These are phyloP conservation scores for Arabidopsis lyrata DNA, from an alignment of 441 rosid species.

Conservation along the genomic window DNA sequence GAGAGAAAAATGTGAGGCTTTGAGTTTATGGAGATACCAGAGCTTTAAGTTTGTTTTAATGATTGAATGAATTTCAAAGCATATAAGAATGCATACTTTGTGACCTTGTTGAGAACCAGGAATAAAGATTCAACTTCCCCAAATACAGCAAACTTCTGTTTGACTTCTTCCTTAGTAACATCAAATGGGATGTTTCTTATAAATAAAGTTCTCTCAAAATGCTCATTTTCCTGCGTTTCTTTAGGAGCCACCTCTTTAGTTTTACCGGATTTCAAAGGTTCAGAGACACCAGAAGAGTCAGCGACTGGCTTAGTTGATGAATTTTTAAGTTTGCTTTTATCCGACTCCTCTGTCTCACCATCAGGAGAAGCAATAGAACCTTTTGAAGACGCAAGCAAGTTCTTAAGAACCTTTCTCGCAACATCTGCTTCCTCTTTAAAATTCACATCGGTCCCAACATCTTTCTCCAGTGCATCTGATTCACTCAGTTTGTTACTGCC, in stretches of 20 bases:
- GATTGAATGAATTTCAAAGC: slow-evolving; percentile 21
- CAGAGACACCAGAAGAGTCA: slow-evolving; percentile 47
- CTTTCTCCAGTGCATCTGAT: slow-evolving; percentile 46
- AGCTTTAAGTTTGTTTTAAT: neutral
- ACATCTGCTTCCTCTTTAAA: slow-evolving; percentile 81
- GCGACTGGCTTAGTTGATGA: slow-evolving; percentile 42
- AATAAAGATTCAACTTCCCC: slow-evolving; percentile 78
- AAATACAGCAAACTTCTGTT: slow-evolving; percentile 72
- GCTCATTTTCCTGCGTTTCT: slow-evolving; percentile 58
- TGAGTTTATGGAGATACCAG: slow-evolving; percentile 7
- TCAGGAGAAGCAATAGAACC: slow-evolving; percentile 48
- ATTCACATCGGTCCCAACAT: slow-evolving; percentile 50
- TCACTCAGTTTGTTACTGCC: slow-evolving; percentile 44
- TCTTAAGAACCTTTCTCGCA: slow-evolving; percentile 75
- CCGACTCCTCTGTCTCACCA: slow-evolving; percentile 52
- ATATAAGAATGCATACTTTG: slow-evolving; percentile 67
- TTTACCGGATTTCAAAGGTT: slow-evolving; percentile 52
- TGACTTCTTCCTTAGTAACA: slow-evolving; percentile 71
- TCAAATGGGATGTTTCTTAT: slow-evolving; percentile 89
- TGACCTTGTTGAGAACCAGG: slow-evolving; percentile 86
- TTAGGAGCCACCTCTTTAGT: slow-evolving; percentile 46
- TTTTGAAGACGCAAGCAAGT: slow-evolving; percentile 61
- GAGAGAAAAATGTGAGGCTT: slow-evolving; percentile 16
- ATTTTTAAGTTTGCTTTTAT: slow-evolving; percentile 43
- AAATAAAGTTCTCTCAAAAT: slow-evolving; percentile 75